Evolutionary conservation across 176 grass and related monocot genomes (phyloP).

Genomic region (Melocanna baccifera): DNA sequence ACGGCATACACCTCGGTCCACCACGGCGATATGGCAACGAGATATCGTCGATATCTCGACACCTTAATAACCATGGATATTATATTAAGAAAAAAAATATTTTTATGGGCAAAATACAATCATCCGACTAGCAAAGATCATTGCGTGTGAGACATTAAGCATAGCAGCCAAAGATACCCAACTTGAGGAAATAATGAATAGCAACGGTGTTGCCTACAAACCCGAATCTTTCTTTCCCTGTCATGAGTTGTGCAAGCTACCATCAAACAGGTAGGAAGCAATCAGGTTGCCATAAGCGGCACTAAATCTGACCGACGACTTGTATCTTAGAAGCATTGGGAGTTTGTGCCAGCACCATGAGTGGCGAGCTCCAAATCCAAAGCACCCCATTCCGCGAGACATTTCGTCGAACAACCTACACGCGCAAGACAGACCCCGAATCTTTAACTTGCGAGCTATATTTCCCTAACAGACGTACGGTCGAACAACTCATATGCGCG

Average conservation of each 20-base stretch:
- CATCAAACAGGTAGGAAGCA: too few relatives aligned
- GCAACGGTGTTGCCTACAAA: too few relatives aligned
- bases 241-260: too few relatives aligned
- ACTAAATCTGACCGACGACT: background rate
- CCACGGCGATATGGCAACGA: too few relatives aligned
- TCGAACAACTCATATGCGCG: background rate
- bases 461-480: background rate
- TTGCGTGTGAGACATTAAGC: background rate
- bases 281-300: too few relatives aligned
- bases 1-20: too few relatives aligned
- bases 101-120: background rate
- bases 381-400: background rate
- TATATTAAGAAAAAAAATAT: background rate
- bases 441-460: background rate
- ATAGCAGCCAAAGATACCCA: background rate
- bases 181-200: background rate
- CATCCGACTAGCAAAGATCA: background rate
- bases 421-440: background rate
- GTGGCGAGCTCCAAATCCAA: background rate
- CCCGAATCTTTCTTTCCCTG: too few relatives aligned
- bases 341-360: background rate
- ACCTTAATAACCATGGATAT: too few relatives aligned
- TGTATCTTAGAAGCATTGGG: background rate
- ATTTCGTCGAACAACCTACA: constrained; percentile 6
- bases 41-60: too few relatives aligned